Base-by-base conservation (phyloP, 208 protist species). In the Plasmodiophora brassicae region DNA sequence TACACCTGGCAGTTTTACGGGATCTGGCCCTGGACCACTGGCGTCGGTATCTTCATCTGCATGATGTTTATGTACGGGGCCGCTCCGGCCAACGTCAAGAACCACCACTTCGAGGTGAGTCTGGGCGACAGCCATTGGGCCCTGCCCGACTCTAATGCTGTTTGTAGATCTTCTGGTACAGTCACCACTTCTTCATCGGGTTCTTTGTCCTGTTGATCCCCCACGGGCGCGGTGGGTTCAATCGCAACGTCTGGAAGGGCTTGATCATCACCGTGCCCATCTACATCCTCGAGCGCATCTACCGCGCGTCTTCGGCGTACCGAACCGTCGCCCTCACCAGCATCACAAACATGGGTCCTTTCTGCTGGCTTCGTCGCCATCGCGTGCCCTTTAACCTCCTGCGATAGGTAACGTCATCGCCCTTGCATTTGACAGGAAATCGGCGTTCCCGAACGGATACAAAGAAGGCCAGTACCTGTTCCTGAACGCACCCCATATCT, bases 401-500 rank as follows among this genome's bases (percentile, higher is more conserved):
- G 32, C 25, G 50, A 60, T 25, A 71, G 84, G 25, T 65, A 86
- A 86, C 25, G 84, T 86, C 28, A 71, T 86, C n/a, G 5, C 46
- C 28, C n/a, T 86, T 5, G 28, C 28, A 54, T 86, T 86, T 32
- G 84, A 86, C 36, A 53, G 50, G 20, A 86, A 53, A 36, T 28
- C 46, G 84, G 46, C 84, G 10, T 71, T 86, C n/a, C 84, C 46
- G 1, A 57, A 8, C 41, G 65, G 84, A 5, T 65, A 86, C 28
- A 53, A 86, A 86, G 84, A 86, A 57, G 84, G 84, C 50, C 84
- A 86, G 50, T 86, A 86, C 44, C 36, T 86, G 36, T 86, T 54
- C 28, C 50, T 86, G 28, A 86, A 86, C n/a, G 45, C 25, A 44
- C 84, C 84, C 28, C 25, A 5, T n/a, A 86, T 86, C 35, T 71